Base-by-base conservation (phyloP, 768 basidiomycete species). In the Hygrophorus russula region DNA sequence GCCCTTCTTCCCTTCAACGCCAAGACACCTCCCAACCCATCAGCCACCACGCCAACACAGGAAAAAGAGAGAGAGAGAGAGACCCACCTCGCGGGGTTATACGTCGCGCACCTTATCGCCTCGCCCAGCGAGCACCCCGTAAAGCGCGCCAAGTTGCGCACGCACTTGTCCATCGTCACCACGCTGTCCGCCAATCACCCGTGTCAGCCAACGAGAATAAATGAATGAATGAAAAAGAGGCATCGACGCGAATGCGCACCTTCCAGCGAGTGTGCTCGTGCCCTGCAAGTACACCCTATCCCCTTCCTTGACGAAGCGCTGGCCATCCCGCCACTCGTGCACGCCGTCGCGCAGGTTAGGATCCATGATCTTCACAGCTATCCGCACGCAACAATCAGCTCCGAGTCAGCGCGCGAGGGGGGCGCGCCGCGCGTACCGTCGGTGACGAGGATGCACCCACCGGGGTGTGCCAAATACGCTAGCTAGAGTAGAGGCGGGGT, bases 321-420 rank as follows among this genome's bases (percentile, higher is more conserved):
- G 75, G 6, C 83, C 85, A 49, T 87, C 85, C 12, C 91, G 79
- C 88, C 91, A 94, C 52, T 83, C 78, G 55, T 94, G 83, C 11
- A 83, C 63, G 6, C 91, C 91, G 53, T 94, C 89, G 36, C 73
- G 69, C 14, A 92, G 72, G 52, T 82, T 69, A 7, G 89, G 91
- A 59, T 94, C 90, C 31, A 94, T 68, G 45, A 89, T 79, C 53
- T 81, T 82, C 78, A 87, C 82, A 7, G 87, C 87, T 89, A 57
- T 38, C 7, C 4, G 24, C 4, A 7, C 7, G 24, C 41, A 10
- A 28, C 17, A 37, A n/a, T n/a, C n/a, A n/a, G n/a, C n/a, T n/a
- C n/a, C n/a, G n/a, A n/a, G n/a, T n/a, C n/a, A n/a, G n/a, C n/a
- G n/a, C n/a, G n/a, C n/a, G n/a, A n/a, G n/a, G n/a, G n/a, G n/a